Base-by-base conservation (phyloP, 1,139 yeast genomes). In the Wickerhamomyces sp. region DNA sequence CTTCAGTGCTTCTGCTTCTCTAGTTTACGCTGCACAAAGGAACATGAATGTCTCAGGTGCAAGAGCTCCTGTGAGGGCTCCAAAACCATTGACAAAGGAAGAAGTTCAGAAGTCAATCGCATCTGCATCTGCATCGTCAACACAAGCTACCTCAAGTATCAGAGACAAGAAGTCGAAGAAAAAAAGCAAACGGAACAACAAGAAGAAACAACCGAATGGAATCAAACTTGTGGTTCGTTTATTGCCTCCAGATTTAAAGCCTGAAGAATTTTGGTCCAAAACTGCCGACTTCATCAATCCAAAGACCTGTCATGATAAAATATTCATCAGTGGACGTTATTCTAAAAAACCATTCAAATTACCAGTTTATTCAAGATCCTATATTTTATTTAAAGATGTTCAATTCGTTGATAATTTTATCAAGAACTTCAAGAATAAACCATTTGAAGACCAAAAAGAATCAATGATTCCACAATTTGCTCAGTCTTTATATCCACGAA, bases 301-400 rank as follows among this genome's bases (percentile, higher is more conserved):
- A 4, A 37, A 41, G 14, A 14, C 23, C 5, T 14, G 27, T 2
- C n/a, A 38, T 1, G 41, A 37, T 1, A 52, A 46, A 31, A 55
- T 58, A 42, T 61, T 51, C 40, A 45, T 55, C 26, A 46, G 43
- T 39, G 65, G 65, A 3, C 48, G 50, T 27, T 58, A 59, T 31
- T 48, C 58, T 1, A 23, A 45, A 2, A 56, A 53, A 33, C 60
- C 61, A 4, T 58, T 54, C 42, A 61, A 59, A 39, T 37, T 43
- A 10, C 64, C 63, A 5, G 42, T 39, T 2, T 57, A 51, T 39
- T 58, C 64, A 3, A 42, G 62, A 34, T 61, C 61, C 1, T 61
- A 61, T 39, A 40, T 60, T 14, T 11, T 18, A 5, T 60, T 61
- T 46, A 54, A 51, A 39, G 48, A 39, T 0, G 36, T 46, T 3